These are phyloP conservation scores for Pseudogymnoascus sp. DNA, from an alignment of 2,329 filamentous ascomycete genomes.

Conservation along the genomic window DNA sequence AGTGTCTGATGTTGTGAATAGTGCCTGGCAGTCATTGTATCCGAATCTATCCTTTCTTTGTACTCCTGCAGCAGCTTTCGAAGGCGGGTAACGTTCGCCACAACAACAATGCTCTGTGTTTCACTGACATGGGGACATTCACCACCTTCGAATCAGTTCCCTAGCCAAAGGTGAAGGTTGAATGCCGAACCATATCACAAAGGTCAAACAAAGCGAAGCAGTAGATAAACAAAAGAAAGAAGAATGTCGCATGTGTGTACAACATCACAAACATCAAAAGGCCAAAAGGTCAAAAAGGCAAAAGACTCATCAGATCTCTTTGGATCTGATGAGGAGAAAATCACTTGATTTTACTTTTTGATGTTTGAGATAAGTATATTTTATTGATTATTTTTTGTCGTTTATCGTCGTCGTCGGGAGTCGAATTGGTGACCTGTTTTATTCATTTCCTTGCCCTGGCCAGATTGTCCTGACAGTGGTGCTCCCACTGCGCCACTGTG, in stretches of 20 bases:
- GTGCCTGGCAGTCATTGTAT: not conserved
- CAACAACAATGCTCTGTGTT: not conserved
- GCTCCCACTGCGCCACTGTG: not conserved
- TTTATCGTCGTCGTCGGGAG: not conserved
- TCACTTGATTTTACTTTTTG: conserved; percentile 4
- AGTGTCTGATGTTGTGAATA: not conserved
- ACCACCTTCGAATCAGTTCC: not conserved
- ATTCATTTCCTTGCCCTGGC: not conserved
- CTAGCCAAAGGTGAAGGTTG: not conserved
- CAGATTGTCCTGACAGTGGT: not conserved
- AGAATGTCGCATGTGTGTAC: not conserved
- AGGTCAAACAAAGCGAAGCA: not conserved
- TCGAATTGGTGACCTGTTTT: not conserved
- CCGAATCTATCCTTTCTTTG: not conserved
- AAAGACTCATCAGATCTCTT: conserved; percentile 2
- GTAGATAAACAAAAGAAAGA: not conserved
- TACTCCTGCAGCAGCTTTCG: not conserved
- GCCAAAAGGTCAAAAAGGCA: not conserved
- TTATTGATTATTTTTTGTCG: not conserved
- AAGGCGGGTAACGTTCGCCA: not conserved
- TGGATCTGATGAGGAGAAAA: conserved; percentile 3
- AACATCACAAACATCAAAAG: not conserved
- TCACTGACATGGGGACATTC: not conserved
- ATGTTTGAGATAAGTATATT: not conserved
- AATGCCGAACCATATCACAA: not conserved